Evolutionary conservation across 2,329 filamentous ascomycete species (phyloP), one percentile per base, ranked within the genome.

Genomic region (Colletotrichum scovillei): DNA sequence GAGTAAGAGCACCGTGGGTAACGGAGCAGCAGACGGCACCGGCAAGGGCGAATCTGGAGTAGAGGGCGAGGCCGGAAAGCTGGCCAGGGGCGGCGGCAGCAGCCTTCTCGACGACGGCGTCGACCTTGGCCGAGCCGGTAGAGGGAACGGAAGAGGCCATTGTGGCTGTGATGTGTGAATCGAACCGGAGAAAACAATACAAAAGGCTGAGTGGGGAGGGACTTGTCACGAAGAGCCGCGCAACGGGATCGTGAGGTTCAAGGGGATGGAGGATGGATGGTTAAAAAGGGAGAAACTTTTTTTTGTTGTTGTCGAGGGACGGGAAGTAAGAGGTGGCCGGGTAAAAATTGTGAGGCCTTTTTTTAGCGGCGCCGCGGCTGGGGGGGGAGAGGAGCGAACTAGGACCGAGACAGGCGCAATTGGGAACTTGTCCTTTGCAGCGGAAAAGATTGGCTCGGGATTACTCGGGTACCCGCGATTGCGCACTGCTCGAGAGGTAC

Each of bases 11-110:
- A 86, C 96, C 97, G 91, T 99, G 97, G 83, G 97, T 99, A 88
- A 98, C 88, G 80, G 95, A 97, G 88, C 97, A 99, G 92, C 97
- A 98, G 89, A 98, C 88, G 80, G 97, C 97, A 88, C 97, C 97
- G 81, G 97, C 95, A 81, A 99, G 93, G 87, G 97, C 96, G 89
- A 98, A 98, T 87, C 95, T 92, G 81, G 94, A 94, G 92, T 98
- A 98, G 80, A 99, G 94, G 74, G 84, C 88, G 78, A 95, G 5
- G 77, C 87, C 87, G 76, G 82, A 82, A 75, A 85, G 83, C 83
- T 86, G 83, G 76, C 80, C 75, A 71, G 84, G 82, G 76, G 84
- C 82, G 73, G 79, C 79, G 77, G 81, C 82, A 78, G 82, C 82
- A 78, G 82, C 80, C 76, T 81, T 81, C 80, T 84, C 80, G 79